Base-by-base conservation (phyloP, 2,329 filamentous ascomycete genomes). In the Thielaviopsis euricoi region DNA sequence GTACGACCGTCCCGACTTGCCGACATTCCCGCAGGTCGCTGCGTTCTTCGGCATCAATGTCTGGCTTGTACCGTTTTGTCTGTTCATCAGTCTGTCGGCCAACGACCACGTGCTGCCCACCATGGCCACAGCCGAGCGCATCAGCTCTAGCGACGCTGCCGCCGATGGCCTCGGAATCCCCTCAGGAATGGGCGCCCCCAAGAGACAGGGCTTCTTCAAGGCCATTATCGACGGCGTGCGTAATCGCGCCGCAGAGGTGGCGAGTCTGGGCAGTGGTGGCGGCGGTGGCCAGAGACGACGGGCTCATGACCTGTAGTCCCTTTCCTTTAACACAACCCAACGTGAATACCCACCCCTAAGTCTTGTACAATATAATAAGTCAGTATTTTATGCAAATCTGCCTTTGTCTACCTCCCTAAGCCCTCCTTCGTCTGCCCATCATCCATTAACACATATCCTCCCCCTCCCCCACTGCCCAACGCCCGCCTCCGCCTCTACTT, bases 1-100 rank as follows among this genome's bases (percentile, higher is more conserved):
- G 67, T 84, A 86, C 67, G 81, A 87, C 62, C 74, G 76, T 59
- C 73, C 75, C 58, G 71, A 81, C 56, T 68, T 89, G 51, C 93
- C 93, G 0, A 85, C 80, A 43, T 98, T 98, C 69, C 90, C 88
- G 19, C 89, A 97, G 73, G 93, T 97, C 51, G 89, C 93, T 0
- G 91, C 88, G 0, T 98, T 93, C 71, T 98, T 98, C 67, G 93
- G 93, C 0, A 75, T 98, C 1, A 95, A 90, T 65, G 90, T 98
- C 0, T 98, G 93, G 93, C 77, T 98, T 1, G 87, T 97, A 0
- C 93, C 93, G 0, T 98, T 98, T 67, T 83, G 90, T 17, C 77
- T 98, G 15, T 98, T 98, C 67, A 91, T 98, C 55, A 95, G 87
- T 65, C 72, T 98, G 49, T 95, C 88, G 19, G 93, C 93, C 0